Percentiles rank a stretch among this genome's conserved stretches.
These are phyloP conservation scores for Oenanthe javanica DNA, from an alignment of 140 eudicot species.

Conservation along the genomic window DNA sequence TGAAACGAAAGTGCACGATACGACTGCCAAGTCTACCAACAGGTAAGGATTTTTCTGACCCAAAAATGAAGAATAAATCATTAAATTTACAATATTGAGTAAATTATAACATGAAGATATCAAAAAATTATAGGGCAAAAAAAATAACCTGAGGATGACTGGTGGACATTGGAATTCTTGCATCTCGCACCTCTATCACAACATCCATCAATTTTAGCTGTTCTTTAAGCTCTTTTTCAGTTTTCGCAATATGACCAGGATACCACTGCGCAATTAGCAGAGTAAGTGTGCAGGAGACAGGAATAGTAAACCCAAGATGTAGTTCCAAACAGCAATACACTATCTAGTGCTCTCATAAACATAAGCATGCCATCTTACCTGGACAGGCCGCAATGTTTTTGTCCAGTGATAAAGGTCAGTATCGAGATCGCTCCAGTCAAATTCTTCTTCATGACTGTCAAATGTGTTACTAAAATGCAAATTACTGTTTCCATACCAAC, in stretches of 20 bases:
- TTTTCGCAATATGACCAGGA: conserved; percentile 97
- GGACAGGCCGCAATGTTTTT: conserved; percentile 75
- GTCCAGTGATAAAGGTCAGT: conserved; percentile 81
- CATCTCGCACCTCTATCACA: conserved; percentile 98
- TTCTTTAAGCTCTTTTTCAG: conserved; percentile 89
- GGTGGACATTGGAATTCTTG: conserved; percentile 91
- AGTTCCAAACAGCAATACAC: background rate
- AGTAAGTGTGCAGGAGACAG: background rate
- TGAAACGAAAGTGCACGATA: too few species aligned
- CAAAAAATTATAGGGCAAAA: background rate
- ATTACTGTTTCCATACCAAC: conserved; percentile 35
- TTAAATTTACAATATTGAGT: background rate
- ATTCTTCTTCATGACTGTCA: conserved; percentile 34
- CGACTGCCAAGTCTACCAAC: too few species aligned
- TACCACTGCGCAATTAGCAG: conserved; percentile 57
- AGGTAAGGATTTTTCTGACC: background rate
- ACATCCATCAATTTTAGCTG: conserved; percentile 96
- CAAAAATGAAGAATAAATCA: background rate
- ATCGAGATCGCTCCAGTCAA: conserved; percentile 66
- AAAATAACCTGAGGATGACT: conserved; percentile 89
- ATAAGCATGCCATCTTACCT: conserved; percentile 45
- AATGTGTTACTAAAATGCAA: conserved; percentile 24
- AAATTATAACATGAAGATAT: background rate
- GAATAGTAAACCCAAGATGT: conserved; percentile 5
- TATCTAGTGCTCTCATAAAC: background rate